These are phyloP conservation scores for Carallia pectinifolia DNA, from an alignment of 345 rosid species.

Conservation along the genomic window DNA sequence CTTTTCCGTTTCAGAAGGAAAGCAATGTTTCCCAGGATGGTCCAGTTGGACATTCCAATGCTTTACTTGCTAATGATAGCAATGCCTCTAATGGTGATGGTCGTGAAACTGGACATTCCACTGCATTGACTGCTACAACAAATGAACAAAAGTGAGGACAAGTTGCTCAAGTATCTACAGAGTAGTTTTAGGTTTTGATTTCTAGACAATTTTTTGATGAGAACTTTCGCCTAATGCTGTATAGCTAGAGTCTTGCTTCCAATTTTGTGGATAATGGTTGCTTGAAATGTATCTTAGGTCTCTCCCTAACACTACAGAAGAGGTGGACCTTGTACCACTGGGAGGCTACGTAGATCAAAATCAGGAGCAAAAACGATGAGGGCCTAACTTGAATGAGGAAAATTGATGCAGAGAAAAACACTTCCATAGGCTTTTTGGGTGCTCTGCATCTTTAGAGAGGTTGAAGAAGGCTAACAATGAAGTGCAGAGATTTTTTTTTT, in stretches of 20 bases:
- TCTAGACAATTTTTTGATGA: no score
- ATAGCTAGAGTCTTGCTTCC: no score
- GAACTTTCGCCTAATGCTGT: no score
- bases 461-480: no score
- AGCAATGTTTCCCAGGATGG: constrained; percentile 15
- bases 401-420: not conserved
- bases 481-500: no score
- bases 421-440: not conserved
- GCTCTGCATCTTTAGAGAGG: no score
- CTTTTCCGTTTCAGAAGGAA: constrained; percentile 23
- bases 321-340: no score
- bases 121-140: not conserved
- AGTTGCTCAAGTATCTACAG: not conserved
- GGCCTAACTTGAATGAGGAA: not conserved
- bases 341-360: not conserved
- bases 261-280: not conserved
- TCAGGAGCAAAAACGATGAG: not conserved
- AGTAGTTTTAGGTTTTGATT: no score
- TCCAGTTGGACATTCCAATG: constrained; percentile 11
- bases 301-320: no score
- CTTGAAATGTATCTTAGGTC: not conserved
- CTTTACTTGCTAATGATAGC: constrained; percentile 6
- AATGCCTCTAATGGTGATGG: constrained; percentile 1
- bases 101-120: not conserved
- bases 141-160: not conserved